A percentile compares a stretch with the other conserved stretches of the same genome.
Conservation (phyloP, 192 early-diverging fungal species). For the Coemansia sp. region DNA sequence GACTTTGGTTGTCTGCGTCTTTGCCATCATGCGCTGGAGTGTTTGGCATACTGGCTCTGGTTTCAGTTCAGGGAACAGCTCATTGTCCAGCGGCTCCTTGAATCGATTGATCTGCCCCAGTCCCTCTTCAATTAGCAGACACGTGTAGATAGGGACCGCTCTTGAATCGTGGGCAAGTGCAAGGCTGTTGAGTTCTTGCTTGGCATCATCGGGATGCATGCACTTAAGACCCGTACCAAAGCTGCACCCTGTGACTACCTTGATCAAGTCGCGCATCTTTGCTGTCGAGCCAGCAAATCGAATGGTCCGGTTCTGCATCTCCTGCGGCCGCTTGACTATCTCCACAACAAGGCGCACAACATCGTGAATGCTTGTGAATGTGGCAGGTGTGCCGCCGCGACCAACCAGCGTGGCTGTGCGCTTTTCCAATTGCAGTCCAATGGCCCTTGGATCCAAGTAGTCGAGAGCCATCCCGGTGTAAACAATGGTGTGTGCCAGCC, state of each 20-base stretch:
- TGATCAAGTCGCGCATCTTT: slow-evolving; percentile 45
- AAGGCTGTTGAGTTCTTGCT: slow-evolving; percentile 27
- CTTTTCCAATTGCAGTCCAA: slow-evolving; percentile 26
- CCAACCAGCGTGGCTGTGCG: slow-evolving; percentile 43
- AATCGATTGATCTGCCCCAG: slow-evolving; percentile 41
- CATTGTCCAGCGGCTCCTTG: slow-evolving; percentile 39
- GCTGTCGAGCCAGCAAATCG: slow-evolving; percentile 36
- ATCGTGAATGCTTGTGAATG: slow-evolving; percentile 30
- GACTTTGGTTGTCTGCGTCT: neutral
- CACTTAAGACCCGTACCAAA: slow-evolving; percentile 36
- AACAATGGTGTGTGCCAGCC: slow-evolving; percentile 34
- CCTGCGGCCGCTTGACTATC: slow-evolving; percentile 30
- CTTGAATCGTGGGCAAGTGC: slow-evolving; percentile 27
- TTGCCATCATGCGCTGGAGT: slow-evolving; percentile 19
- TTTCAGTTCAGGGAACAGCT: slow-evolving; percentile 31
- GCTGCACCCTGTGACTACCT: slow-evolving; percentile 34
- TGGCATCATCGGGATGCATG: slow-evolving; percentile 36
- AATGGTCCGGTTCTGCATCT: slow-evolving; percentile 41
- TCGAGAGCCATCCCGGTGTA: slow-evolving; percentile 52
- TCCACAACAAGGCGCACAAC: slow-evolving; percentile 20
- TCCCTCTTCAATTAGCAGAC: slow-evolving; percentile 48
- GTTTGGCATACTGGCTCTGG: slow-evolving; percentile 30
- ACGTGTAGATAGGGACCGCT: slow-evolving; percentile 39
- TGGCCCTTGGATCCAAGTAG: slow-evolving; percentile 35
- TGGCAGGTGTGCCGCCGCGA: slow-evolving; percentile 35